Conservation (phyloP, 1,139 yeast species). For the Lodderomyces pseudojiufengensis region DNA sequence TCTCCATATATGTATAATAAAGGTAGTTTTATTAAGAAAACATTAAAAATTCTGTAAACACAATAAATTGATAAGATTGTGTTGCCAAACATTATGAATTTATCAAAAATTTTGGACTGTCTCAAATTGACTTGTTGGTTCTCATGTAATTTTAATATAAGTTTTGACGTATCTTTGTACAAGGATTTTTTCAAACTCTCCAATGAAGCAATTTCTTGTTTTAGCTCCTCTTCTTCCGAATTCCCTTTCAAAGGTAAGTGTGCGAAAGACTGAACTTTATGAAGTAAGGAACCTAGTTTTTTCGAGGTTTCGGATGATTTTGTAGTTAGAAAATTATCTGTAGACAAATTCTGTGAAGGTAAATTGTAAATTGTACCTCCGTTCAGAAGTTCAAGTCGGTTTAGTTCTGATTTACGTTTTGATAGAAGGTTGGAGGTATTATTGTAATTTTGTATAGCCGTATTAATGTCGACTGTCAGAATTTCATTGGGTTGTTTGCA, state of each 20-base stretch:
- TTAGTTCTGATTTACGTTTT: constrained; percentile 33
- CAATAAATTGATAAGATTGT: constrained; percentile 56
- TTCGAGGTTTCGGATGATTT: constrained; percentile 8
- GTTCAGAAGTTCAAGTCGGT: constrained; percentile 16
- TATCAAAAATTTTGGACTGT: constrained; percentile 5
- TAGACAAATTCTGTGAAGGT: constrained; percentile 13
- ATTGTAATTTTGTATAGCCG: constrained; percentile 34
- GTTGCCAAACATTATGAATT: constrained; percentile 16
- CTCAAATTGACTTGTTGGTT: constrained; percentile 13
- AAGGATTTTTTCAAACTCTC: constrained; percentile 23
- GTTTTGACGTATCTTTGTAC: constrained; percentile 27
- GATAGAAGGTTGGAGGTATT: constrained; percentile 34
- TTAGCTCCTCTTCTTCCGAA: constrained; percentile 31
- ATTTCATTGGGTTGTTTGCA: constrained; percentile 10
- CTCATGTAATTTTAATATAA: constrained; percentile 16
- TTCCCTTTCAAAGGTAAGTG: constrained; percentile 21
- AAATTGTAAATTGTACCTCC: constrained; percentile 30
- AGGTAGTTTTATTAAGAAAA: constrained; percentile 40
- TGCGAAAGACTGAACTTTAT: constrained; percentile 45
- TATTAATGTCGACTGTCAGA: constrained; percentile 25
- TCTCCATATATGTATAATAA: constrained; percentile 13
- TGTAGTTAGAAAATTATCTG: constrained; percentile 13
- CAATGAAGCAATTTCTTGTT: constrained; percentile 35
- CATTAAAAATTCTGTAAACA: constrained; percentile 55
- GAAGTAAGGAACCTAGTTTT: constrained; percentile 19